Evolutionary conservation across 1,284 basidiomycete species (phyloP), one percentile per base, ranked within the genome.

Genomic region (Termitomyces sp.): DNA sequence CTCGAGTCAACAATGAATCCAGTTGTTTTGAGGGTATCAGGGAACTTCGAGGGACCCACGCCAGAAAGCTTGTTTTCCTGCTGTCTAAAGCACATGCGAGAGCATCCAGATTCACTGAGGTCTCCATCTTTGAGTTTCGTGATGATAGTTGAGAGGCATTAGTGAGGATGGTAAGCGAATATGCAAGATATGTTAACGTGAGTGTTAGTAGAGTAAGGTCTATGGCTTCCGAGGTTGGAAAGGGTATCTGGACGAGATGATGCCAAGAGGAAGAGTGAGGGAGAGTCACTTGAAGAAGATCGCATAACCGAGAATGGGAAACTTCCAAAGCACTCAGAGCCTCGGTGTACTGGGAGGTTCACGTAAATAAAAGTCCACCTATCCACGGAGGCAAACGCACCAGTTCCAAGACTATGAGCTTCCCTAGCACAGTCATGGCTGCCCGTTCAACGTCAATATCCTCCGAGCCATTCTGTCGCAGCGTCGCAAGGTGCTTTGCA

Each of bases 381-480:
- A 47, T 35, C 44, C 21, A 24, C 46, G 10, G 52, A 37, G 28
- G 41, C 50, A 4, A 50, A 69, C 82, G 52, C 62, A 88, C 85
- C 79, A 85, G 71, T 57, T 87, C 84, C 45, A 89, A 64, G 26
- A 74, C 62, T 14, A 88, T 69, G 0, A 90, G 66, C 62, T 88
- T 89, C 9, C 78, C 81, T 5, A 80, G 63, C 3, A 89, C 68
- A 56, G 81, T 84, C 46, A 76, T 76, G 1, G 84, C 86, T 0
- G 85, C 86, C 37, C 84, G 74, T 66, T 91, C 89, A 3, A 88
- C 74, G 59, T 90, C 84, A 14, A 86, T n/a, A 55, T 78, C 76
- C 2, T 67, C 70, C 0, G 74, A 69, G 26, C 64, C 69, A 13
- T 79, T 50, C n/a, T 64, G 63, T 44, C 86, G 71, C 34, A 88